Evolutionary conservation across 2,329 filamentous ascomycete species (phyloP), one percentile per base, ranked within the genome.

Genomic region (Emergomyces orientalis): DNA sequence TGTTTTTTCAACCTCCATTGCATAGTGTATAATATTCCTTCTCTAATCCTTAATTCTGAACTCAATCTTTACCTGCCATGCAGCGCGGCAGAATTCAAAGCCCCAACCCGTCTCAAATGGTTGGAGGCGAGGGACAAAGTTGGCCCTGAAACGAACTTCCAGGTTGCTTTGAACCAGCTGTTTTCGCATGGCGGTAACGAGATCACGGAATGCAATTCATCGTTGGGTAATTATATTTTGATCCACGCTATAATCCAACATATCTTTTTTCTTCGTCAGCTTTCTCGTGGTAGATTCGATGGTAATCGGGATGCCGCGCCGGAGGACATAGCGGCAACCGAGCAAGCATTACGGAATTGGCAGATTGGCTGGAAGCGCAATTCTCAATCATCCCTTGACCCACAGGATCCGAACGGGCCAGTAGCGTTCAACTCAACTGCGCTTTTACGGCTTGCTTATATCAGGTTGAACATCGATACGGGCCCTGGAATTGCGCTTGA

Each of bases 351-450:
- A 14, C 66, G 74, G 37, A 76, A 74, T 59, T 78, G 76, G 76
- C 74, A 77, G 61, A 65, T 70, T 27, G 72, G 73, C 0, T 77
- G 76, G 76, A 72, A 75, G 60, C 67, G 68, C 37, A 75, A 75
- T 56, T 74, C 74, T 0, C 75, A 78, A 63, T 77, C 75, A 0
- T 75, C 72, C 1, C 62, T 72, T 17, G 71, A 71, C 37, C 71
- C 71, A 3, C 63, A 65, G 56, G 66, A 65, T 19, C 67, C 67
- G 0, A 82, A 83, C 34, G 85, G 86, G 0, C 83, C 86, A 0
- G 79, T 89, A n/a, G 82, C 85, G 0, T 88, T 86, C 71, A 88
- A 87, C 66, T 69, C 86, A 1, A 86, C 84, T 1, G 86, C 86
- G 0, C 75, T 89, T 19, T 77, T 88, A 57, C 80, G 86, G 25